phyloP scores from a whole-genome alignment of 306 rosid species.

The Vicia sativa region DNA sequence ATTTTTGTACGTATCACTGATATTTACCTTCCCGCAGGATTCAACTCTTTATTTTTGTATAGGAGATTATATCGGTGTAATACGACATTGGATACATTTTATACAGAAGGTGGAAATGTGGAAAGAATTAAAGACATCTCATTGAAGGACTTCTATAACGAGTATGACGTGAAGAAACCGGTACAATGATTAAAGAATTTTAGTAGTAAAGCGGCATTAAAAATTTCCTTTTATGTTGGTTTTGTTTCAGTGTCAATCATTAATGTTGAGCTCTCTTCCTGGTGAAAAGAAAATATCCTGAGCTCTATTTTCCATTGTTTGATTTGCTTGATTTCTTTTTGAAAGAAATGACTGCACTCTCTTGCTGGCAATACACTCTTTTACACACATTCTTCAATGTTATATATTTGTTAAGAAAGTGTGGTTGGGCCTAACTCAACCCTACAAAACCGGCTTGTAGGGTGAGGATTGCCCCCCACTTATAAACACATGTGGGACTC shows the following conservation, averaged over 20 bases:
- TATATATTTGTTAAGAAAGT: too few species aligned
- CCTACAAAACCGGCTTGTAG: too few species aligned
- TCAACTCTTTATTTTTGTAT: constrained; percentile 77
- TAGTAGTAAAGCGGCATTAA: constrained; percentile 15
- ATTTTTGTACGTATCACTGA: constrained; percentile 14
- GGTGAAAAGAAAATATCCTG: constrained; percentile 13
- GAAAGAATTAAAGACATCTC: constrained; percentile 65
- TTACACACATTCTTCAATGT: constrained; percentile 6
- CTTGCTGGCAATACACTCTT: neutral
- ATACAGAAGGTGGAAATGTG: constrained; percentile 71
- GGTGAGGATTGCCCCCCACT: too few species aligned
- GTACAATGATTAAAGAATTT: constrained; percentile 45
- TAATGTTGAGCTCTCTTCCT: constrained; percentile 20
- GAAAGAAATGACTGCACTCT: constrained; percentile 5
- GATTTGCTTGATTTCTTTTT: constrained; percentile 11
- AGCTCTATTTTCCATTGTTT: constrained; percentile 27
- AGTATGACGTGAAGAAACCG: constrained; percentile 87
- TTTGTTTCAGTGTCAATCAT: constrained; percentile 23
- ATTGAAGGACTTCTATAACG: constrained; percentile 54
- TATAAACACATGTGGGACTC: too few species aligned
- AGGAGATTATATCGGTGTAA: constrained; percentile 83
- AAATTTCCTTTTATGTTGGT: neutral
- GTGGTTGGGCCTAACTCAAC: too few species aligned
- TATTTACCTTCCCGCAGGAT: constrained; percentile 62
- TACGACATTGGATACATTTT: constrained; percentile 71